Percentiles rank a stretch among this genome's conserved stretches.
phyloP scores from a whole-genome alignment of 371 early-diverging fungal genomes.

The Mortierella sp. region DNA sequence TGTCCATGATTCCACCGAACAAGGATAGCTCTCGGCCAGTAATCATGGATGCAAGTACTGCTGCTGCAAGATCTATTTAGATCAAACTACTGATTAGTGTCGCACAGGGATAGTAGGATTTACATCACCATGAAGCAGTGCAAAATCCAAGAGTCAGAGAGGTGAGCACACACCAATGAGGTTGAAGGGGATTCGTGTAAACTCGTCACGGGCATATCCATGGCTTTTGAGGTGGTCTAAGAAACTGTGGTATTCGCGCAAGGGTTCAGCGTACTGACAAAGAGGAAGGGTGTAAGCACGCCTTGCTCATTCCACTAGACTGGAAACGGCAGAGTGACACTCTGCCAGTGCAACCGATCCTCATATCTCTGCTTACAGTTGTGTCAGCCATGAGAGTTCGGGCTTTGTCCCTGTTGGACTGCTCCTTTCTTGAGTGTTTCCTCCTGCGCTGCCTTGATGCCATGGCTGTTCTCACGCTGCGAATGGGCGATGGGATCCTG shows the following conservation, averaged over 20 bases:
- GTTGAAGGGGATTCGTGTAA: slow-evolving; percentile 60
- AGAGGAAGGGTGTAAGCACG: no score
- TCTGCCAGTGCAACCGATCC: no score
- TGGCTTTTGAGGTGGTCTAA: slow-evolving; percentile 45
- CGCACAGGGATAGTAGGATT: no score
- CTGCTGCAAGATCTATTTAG: slow-evolving; percentile 60
- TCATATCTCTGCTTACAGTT: no score
- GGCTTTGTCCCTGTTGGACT: slow-evolving; percentile 49
- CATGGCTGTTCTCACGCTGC: slow-evolving; percentile 21
- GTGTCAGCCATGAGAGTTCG: slow-evolving; percentile 29
- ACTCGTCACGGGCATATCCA: slow-evolving; percentile 53
- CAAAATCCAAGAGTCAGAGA: neutral
- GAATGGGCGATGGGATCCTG: no score
- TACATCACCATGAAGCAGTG: neutral
- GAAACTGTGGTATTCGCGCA: slow-evolving; percentile 43
- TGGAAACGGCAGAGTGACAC: no score
- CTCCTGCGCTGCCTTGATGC: slow-evolving; percentile 45
- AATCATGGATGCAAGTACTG: slow-evolving; percentile 60
- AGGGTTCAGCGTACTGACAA: slow-evolving; percentile 39
- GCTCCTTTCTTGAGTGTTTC: slow-evolving; percentile 42
- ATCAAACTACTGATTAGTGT: neutral
- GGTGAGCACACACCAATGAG: slow-evolving; percentile 58
- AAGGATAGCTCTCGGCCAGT: slow-evolving; percentile 55
- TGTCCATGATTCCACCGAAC: slow-evolving; percentile 24
- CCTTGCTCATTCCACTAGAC: no score